Evolutionary conservation across 2,329 filamentous ascomycete species (phyloP).

Genomic region (Scopulariopsis brevicaulis): DNA sequence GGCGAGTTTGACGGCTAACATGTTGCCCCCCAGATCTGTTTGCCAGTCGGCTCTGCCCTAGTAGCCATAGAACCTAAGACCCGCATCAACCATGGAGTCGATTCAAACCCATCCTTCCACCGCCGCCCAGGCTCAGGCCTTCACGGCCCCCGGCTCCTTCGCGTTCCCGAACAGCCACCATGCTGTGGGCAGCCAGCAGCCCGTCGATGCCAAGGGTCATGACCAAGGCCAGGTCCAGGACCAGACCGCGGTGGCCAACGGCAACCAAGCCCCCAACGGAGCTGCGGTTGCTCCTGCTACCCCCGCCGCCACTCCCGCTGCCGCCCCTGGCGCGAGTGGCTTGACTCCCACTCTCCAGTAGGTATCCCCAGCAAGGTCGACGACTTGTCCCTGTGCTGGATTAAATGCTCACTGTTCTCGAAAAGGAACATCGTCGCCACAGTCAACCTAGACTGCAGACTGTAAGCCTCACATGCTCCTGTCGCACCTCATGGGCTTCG

Average conservation of each 20-base stretch:
- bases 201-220: conserved; percentile 28
- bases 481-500: neutral
- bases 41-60: neutral
- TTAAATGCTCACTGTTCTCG: conserved; percentile 20
- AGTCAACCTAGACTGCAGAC: conserved; percentile 92
- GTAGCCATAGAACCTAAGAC: conserved; percentile 8
- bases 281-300: conserved; percentile 80
- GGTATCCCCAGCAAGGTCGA: conserved; percentile 39
- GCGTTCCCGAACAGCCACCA: conserved; percentile 80
- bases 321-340: conserved; percentile 71
- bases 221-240: conserved; percentile 31
- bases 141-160: conserved; percentile 83
- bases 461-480: conserved; percentile 24
- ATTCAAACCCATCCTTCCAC: conserved; percentile 87
- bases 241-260: conserved; percentile 32
- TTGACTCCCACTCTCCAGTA: conserved; percentile 90
- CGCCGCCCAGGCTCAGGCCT: conserved; percentile 88
- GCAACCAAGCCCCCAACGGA: conserved; percentile 49
- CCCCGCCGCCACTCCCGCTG: conserved; percentile 83
- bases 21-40: neutral
- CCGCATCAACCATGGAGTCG: conserved; percentile 60
- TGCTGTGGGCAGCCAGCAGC: conserved; percentile 66
- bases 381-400: conserved; percentile 26
- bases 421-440: conserved; percentile 97
- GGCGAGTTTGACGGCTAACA: neutral